Evolutionary conservation across 768 basidiomycete genomes (phyloP), one percentile per base, ranked within the genome.

Genomic region (Plicaturopsis crispa): DNA sequence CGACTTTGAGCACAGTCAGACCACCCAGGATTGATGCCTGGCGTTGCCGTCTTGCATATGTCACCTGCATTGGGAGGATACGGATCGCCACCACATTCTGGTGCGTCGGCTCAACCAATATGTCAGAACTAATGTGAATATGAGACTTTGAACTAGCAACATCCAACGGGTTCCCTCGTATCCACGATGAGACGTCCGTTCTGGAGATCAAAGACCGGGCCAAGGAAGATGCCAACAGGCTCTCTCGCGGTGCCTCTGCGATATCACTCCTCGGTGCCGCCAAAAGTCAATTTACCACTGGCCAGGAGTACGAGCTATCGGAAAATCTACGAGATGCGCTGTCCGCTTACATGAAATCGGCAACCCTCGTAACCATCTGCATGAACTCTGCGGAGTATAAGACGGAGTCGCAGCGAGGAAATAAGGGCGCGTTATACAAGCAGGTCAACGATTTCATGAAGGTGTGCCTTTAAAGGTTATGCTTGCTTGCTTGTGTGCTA

Each of bases 301-400:
- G 76, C 5, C 73, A 66, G 43, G 62, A 66, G 6, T 49, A 57
- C 44, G 83, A 86, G 50, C 56, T 52, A 31, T 62, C 62, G 28
- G 80, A 80, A 1, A 77, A 87, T 49, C 60, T 84, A 38, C 71
- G 68, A 55, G 68, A 61, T 14, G 82, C 84, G 2, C 66, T 84
- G 21, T 65, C 65, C 26, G 69, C 73, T 16, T 73, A 76, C 47
- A 72, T 78, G 20, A 78, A 70, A 54, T 73, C 82, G 6, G 84
- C 74, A 1, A 70, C 65, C 17, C 63, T 85, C 3, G 63, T 72
- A 1, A 66, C 69, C 45, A 68, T 75, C 59, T 66, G 75, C 32
- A 72, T 83, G 65, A 72, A 77, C 33, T 72, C 75, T 12, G 42
- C 66, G 6, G 82, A 84, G 49, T 76, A 78, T 54, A 59, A 55